Conservation (phyloP, 2,329 filamentous ascomycete genomes). For the Cladosporium sp. region DNA sequence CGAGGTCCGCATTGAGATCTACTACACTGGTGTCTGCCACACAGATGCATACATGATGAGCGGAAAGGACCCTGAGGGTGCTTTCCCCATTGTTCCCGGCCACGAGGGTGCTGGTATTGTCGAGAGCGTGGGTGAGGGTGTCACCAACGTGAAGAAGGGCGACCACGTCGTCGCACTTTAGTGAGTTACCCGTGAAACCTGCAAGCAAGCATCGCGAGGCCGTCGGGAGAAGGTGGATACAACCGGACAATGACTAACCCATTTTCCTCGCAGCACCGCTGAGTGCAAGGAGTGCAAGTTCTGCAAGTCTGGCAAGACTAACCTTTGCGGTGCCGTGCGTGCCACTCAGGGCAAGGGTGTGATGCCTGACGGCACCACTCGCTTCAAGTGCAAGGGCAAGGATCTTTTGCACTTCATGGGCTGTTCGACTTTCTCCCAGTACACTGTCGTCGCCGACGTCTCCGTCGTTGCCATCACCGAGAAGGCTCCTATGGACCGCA, state of each 20-base stretch:
- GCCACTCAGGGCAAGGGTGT: constrained; percentile 92
- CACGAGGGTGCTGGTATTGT: constrained; percentile 91
- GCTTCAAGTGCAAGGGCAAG: constrained; percentile 93
- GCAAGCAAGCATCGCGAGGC: not conserved
- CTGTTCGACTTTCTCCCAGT: constrained; percentile 97
- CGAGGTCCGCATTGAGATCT: constrained; percentile 94
- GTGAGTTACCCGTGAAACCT: constrained; percentile 44
- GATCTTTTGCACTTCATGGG: constrained; percentile 99
- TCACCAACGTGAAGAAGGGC: constrained; percentile 88
- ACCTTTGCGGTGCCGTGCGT: constrained; percentile 97
- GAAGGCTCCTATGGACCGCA: constrained; percentile 91
- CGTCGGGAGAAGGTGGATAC: constrained; percentile 21
- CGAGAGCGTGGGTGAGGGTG: constrained; percentile 89
- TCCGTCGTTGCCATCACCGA: constrained; percentile 90
- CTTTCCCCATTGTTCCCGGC: constrained; percentile 82
- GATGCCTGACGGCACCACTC: constrained; percentile 94
- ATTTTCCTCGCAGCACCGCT: constrained; percentile 64
- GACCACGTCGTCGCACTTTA: constrained; percentile 90
- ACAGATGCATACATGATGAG: constrained; percentile 89
- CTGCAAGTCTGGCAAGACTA: constrained; percentile 99
- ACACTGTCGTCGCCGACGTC: constrained; percentile 97
- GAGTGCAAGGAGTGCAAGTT: constrained; percentile 99
- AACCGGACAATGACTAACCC: not conserved
- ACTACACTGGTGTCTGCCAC: constrained; percentile 98
- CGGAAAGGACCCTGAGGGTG: constrained; percentile 95